Conservation (phyloP, 257 asterid species). For the Nicotiana paniculata region DNA sequence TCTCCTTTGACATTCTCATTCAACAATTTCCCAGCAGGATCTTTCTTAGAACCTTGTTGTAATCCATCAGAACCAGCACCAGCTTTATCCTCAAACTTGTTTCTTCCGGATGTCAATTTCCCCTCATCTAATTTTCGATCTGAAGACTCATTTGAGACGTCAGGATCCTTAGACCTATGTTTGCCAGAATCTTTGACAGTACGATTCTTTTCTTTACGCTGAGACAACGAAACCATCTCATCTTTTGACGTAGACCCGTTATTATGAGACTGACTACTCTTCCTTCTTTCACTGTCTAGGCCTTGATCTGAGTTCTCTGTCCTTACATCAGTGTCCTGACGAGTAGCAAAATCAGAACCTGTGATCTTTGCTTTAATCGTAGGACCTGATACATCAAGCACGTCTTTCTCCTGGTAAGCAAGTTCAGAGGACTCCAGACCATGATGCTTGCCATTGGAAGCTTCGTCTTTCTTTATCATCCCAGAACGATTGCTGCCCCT, state of each 20-base stretch:
- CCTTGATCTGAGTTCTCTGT: constrained; percentile 35
- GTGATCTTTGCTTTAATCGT: constrained; percentile 16
- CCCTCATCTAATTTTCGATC: constrained; percentile 39
- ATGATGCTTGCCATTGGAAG: constrained; percentile 28
- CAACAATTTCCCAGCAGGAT: constrained; percentile 41
- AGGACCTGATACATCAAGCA: constrained; percentile 15
- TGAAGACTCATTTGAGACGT: constrained; percentile 37
- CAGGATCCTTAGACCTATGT: constrained; percentile 34
- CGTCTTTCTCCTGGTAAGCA: constrained; percentile 21
- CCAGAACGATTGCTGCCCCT: constrained; percentile 30
- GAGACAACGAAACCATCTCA: constrained; percentile 55
- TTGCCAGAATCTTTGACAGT: constrained; percentile 44
- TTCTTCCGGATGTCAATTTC: constrained; percentile 55
- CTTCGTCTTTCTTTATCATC: constrained; percentile 31
- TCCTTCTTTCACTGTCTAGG: constrained; percentile 35
- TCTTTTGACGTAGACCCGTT: constrained; percentile 43
- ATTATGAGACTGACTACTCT: constrained; percentile 29
- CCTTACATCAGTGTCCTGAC: constrained; percentile 20
- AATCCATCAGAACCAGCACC: constrained; percentile 34
- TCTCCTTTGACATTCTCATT: constrained; percentile 43
- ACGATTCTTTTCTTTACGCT: constrained; percentile 48
- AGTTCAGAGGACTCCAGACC: constrained; percentile 22
- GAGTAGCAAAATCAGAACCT: constrained; percentile 20
- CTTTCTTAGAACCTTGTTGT: constrained; percentile 49
- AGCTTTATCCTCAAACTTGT: constrained; percentile 45